Percentiles rank a stretch among this genome's conserved stretches.
Evolutionary conservation across 768 basidiomycete genomes (phyloP).

Genomic region (Nidularia sp.): DNA sequence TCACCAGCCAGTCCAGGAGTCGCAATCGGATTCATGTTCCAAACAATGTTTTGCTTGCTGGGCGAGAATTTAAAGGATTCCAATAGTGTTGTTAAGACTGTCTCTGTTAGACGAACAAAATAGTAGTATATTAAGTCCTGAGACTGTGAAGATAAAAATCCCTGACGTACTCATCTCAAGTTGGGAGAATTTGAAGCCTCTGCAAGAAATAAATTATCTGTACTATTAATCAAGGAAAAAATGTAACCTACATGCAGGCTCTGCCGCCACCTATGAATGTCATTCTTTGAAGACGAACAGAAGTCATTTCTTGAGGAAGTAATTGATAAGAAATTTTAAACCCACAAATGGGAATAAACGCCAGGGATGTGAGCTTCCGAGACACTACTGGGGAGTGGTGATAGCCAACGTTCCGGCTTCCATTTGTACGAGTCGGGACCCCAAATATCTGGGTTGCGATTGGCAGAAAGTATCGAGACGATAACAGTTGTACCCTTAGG

Average conservation of each 20-base stretch:
- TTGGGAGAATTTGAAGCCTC: slow-evolving; percentile 8
- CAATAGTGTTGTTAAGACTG: neutral
- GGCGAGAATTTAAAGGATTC: neutral
- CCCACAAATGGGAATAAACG: slow-evolving; percentile 39
- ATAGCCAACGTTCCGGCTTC: slow-evolving; percentile 50
- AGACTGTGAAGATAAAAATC: neutral
- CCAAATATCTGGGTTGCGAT: slow-evolving; percentile 39
- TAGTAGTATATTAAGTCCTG: neutral
- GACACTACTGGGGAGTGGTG: slow-evolving; percentile 30
- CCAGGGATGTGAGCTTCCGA: slow-evolving; percentile 35
- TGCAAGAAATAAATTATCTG: neutral
- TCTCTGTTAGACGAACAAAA: neutral
- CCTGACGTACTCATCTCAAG: slow-evolving; percentile 11
- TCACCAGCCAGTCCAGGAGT: neutral
- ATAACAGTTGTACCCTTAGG: slow-evolving; percentile 33
- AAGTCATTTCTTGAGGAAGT: neutral
- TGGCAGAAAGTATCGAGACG: slow-evolving; percentile 32
- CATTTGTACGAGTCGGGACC: slow-evolving; percentile 42
- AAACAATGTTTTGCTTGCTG: neutral
- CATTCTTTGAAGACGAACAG: slow-evolving; percentile 23
- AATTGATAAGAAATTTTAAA: neutral
- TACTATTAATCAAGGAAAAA: neutral
- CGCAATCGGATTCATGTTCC: slow-evolving; percentile 3
- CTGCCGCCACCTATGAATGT: slow-evolving; percentile 36
- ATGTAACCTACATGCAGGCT: slow-evolving; percentile 29